Base-by-base conservation (phyloP, 2,329 filamentous ascomycete species). In the Clarireedia sp. region DNA sequence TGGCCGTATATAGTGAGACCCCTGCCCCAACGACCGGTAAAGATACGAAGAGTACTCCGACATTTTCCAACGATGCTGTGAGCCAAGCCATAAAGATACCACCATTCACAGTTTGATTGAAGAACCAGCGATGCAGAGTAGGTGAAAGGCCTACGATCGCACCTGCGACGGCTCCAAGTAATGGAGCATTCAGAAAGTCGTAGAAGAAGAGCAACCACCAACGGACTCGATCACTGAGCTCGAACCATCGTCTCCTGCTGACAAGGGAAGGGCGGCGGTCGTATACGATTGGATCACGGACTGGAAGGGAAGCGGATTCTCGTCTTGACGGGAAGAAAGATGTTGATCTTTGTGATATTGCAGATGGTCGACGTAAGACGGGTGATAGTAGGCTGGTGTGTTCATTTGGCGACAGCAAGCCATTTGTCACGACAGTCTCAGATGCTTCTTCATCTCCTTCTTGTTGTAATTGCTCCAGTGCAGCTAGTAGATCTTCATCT, bases 61-160 rank as follows among this genome's bases (percentile, higher is more conserved):
- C 74, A 54, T 82, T 85, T 60, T 80, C 75, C 19, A 87, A 69
- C 0, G 79, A 78, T 0, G 75, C 74, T 0, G 83, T 86, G 40
- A 87, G 70, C 83, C 83, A 87, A 1, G 83, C 83, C 19, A 79
- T 82, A 62, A 87, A 78, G 55, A 83, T 79, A 1, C 85, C 83
- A 5, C 83, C 84, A 5, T 83, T 70, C 7, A 78, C 67, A 8
- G 75, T 75, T 12, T 75, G 69, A 50, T 70, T 74, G 71, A 87
- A 87, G 68, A 88, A 87, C 2, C 79, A 76, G 3, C 68, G 69
- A 61, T 87, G 83, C 0, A 87, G 71, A 0, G 75, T 63, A 0
- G 83, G 82, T 0, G 78, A 73, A 2, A 87, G 71, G 1, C 84
- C 84, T 26, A 87, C 74, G 16, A 83, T 63, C 2, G 75, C 75